Conservation (phyloP, 139 green algal genomes). For the Haematococcus sp. region DNA sequence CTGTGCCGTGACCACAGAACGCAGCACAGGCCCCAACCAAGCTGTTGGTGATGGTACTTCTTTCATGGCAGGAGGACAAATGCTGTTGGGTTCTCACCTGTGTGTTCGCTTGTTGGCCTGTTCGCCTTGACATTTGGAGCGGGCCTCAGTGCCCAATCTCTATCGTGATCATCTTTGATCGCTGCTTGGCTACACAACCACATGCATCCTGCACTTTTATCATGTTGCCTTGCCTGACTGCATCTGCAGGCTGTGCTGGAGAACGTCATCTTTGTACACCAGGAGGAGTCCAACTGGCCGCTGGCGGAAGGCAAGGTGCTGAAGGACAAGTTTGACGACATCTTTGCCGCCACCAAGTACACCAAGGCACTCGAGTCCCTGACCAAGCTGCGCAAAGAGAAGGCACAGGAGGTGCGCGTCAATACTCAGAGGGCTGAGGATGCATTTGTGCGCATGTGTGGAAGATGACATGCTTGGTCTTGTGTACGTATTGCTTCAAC, state of each 20-base stretch:
- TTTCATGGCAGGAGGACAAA: too few species aligned
- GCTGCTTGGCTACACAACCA: too few species aligned
- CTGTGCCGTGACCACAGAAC: too few species aligned
- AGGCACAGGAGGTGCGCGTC: conserved; percentile 42
- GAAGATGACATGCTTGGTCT: neutral
- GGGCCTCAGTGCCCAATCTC: too few species aligned
- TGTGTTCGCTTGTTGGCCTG: too few species aligned
- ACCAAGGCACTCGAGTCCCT: conserved; percentile 61
- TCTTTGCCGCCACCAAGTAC: conserved; percentile 96
- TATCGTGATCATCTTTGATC: too few species aligned
- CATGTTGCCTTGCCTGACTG: too few species aligned
- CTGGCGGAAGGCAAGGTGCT: conserved; percentile 83
- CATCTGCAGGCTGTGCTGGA: conserved; percentile 75
- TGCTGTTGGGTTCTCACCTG: too few species aligned
- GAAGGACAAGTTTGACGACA: conserved; percentile 98
- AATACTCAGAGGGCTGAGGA: neutral
- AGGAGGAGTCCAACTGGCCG: conserved; percentile 98
- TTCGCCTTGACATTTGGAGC: too few species aligned
- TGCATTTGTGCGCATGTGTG: too few species aligned
- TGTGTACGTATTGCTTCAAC: neutral
- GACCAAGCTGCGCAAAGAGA: conserved; percentile 80
- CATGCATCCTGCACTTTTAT: too few species aligned
- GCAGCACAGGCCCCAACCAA: neutral
- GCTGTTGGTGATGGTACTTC: too few species aligned
- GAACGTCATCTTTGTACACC: conserved; percentile 99